These are phyloP conservation scores for Hortaea sp. DNA, from an alignment of 2,329 filamentous ascomycete genomes.

Conservation along the genomic window DNA sequence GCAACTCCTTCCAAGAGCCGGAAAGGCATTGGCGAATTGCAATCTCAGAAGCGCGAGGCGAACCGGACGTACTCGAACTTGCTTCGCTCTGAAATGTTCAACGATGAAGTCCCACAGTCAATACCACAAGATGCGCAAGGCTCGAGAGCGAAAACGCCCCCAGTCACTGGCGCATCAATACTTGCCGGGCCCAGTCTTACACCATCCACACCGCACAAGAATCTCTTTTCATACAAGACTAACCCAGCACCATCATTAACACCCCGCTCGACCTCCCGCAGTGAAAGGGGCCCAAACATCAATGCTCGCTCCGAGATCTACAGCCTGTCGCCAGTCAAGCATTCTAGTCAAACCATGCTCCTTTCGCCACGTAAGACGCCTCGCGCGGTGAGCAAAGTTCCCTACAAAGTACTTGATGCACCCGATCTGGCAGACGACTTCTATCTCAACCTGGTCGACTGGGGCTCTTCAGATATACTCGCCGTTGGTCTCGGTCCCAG, in stretches of 20 bases:
- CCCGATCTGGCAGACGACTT: conserved; percentile 95
- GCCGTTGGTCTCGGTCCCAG: conserved; percentile 86
- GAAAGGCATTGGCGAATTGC: conserved; percentile 80
- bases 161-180: conserved; percentile 49
- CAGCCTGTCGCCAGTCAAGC: conserved; percentile 86
- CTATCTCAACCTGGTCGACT: conserved; percentile 94
- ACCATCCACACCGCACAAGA: conserved; percentile 93
- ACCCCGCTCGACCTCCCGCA: conserved; percentile 52
- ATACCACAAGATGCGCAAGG: conserved; percentile 53
- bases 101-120: conserved; percentile 74
- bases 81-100: conserved; percentile 84
- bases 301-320: conserved; percentile 90
- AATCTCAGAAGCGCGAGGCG: conserved; percentile 92
- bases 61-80: conserved; percentile 86
- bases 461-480: conserved; percentile 89
- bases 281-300: conserved; percentile 75
- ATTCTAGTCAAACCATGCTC: conserved; percentile 86
- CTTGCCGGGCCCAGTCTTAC: conserved; percentile 66
- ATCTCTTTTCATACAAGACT: conserved; percentile 74
- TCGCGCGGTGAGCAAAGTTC: conserved; percentile 85
- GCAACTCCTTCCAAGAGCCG: conserved; percentile 79
- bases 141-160: conserved; percentile 60
- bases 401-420: conserved; percentile 94
- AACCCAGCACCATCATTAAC: conserved; percentile 80
- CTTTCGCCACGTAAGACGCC: conserved; percentile 82